Evolutionary conservation across 2,329 filamentous ascomycete species (phyloP), one percentile per base, ranked within the genome.

Genomic region (Sclerotinia spermophila): DNA sequence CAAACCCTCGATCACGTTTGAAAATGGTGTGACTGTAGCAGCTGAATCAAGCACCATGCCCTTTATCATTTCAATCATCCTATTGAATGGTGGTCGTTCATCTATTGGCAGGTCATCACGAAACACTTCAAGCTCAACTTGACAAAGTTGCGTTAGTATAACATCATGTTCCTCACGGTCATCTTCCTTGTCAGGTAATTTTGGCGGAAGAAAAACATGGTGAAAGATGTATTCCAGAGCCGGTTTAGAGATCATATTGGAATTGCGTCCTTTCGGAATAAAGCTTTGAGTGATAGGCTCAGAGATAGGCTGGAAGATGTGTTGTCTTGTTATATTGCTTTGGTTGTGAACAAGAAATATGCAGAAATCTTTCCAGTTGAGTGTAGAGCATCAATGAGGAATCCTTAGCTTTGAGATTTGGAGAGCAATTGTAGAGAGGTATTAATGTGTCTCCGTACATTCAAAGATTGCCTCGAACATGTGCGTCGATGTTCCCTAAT

Each of bases 171-270:
- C 38, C 42, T 70, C 40, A 24, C 75, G 58, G 51, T 68, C 58
- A 42, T 77, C 79, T 21, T 80, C 77, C 58, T 75, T 45, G 64
- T 84, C 80, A 0, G 84, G 84, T 0, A 86, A 77, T 55, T 83
- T 79, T 1, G 84, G 82, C 0, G 84, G 85, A 0, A 86, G 79
- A 30, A 85, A 84, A 1, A 86, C 75, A 74, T 86, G 83, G 51
- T 85, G 74, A 51, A 84, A 78, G 2, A 84, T 71, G 72, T 82
- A 83, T 35, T 33, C 33, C 30, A 48, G 45, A 27, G 27, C 13
- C 5, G 44, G 35, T 10, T n/a, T 5, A 24, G 61, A 51, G 7
- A 11, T 10, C 61, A 64, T 64, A 15, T 35, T 64, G 21, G 19
- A 17, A 64, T 27, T 15, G 19, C 10, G n/a, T 33, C 27, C 1